Percentiles rank a stretch among this genome's conserved stretches.
Evolutionary conservation across 495 filamentous ascomycete species (phyloP).

Genomic region (Podospora australis): DNA sequence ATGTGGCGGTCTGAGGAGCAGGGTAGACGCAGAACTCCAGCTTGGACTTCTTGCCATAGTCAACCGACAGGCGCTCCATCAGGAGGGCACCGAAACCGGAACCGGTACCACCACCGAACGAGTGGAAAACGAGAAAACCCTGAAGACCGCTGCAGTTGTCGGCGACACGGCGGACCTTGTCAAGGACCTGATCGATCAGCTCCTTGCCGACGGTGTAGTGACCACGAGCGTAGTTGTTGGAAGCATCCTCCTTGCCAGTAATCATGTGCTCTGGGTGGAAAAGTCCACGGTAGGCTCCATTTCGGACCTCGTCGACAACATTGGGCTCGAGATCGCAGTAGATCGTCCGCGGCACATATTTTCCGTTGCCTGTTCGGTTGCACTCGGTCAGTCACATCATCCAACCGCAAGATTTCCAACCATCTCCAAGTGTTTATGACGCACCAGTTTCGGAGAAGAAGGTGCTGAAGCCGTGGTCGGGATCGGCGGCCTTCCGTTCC

Average conservation of each 20-base stretch:
- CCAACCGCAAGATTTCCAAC: background rate
- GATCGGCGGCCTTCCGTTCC: constrained; percentile 86
- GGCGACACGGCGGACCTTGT: constrained; percentile 91
- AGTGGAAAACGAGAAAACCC: constrained; percentile 99
- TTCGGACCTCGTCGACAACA: constrained; percentile 98
- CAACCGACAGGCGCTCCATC: constrained; percentile 94
- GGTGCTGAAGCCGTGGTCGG: constrained; percentile 97
- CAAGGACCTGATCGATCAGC: constrained; percentile 92
- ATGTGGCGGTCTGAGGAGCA: constrained; percentile 90
- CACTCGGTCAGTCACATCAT: constrained; percentile 7
- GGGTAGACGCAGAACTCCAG: constrained; percentile 99
- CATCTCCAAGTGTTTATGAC: constrained; percentile 17
- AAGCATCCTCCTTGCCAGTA: constrained; percentile 98
- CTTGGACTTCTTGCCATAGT: constrained; percentile 99
- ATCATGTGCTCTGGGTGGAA: constrained; percentile 99
- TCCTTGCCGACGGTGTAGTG: constrained; percentile 99
- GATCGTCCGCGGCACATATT: constrained; percentile 98
- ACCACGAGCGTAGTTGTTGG: constrained; percentile 98
- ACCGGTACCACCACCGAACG: constrained; percentile 97
- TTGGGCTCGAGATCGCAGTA: constrained; percentile 99
- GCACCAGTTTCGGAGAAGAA: constrained; percentile 99
- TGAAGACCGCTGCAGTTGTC: constrained; percentile 97
- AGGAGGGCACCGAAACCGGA: constrained; percentile 97
- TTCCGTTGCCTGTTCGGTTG: constrained; percentile 71
- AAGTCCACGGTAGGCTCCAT: constrained; percentile 87